phyloP scores from a whole-genome alignment of 2,329 filamentous ascomycete species.

The Xylaria multiplex region DNA sequence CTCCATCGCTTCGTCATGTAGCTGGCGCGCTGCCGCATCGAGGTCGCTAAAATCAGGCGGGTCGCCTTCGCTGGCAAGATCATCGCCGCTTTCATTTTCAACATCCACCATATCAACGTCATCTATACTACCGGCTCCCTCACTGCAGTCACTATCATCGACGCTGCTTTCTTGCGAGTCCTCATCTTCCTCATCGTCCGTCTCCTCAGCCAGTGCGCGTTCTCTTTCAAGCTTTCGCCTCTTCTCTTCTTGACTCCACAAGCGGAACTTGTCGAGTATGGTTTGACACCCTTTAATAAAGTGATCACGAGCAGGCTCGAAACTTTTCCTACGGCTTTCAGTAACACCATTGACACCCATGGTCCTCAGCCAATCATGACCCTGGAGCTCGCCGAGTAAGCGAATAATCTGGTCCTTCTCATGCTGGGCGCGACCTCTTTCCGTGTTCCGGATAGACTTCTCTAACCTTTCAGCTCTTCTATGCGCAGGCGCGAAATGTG shows the following conservation, averaged over 20 bases:
- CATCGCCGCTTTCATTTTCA: constrained; percentile 13
- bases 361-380: constrained; percentile 90
- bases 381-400: constrained; percentile 82
- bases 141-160: constrained; percentile 40
- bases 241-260: constrained; percentile 92
- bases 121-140: constrained; percentile 47
- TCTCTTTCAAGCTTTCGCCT: constrained; percentile 81
- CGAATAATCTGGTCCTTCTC: constrained; percentile 73
- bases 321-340: constrained; percentile 85
- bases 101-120: constrained; percentile 49
- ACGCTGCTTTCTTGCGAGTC: constrained; percentile 47
- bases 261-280: constrained; percentile 86
- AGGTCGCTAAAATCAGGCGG: constrained; percentile 74
- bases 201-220: constrained; percentile 63
- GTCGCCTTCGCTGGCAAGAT: constrained; percentile 56
- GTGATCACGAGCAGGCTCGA: constrained; percentile 84
- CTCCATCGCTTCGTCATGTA: constrained; percentile 73
- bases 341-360: constrained; percentile 90
- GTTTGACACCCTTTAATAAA: constrained; percentile 85
- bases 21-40: constrained; percentile 77
- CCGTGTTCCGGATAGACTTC: constrained; percentile 70
- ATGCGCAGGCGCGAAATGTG: constrained; percentile 64
- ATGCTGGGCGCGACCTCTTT: constrained; percentile 72
- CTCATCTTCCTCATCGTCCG: constrained; percentile 56
- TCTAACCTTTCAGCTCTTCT: constrained; percentile 69